phyloP scores from a whole-genome alignment of 192 early-diverging fungal species.

The Coemansia furcata region DNA sequence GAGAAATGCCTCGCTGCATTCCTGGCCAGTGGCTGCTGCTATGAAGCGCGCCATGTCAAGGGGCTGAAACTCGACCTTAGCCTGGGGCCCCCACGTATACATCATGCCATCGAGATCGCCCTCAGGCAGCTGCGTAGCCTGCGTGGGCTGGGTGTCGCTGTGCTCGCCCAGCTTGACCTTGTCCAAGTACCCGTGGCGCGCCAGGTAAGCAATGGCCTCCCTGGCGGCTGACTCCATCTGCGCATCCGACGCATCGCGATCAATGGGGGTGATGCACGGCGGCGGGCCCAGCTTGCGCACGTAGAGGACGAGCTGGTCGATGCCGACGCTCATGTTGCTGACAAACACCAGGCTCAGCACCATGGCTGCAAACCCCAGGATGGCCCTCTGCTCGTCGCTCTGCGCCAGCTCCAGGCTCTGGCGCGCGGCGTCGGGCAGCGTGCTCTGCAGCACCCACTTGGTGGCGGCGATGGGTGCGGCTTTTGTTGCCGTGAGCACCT shows the following conservation, averaged over 20 bases:
- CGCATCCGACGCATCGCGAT: constrained; percentile 13
- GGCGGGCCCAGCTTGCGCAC: constrained; percentile 49
- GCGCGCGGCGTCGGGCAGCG: constrained; percentile 27
- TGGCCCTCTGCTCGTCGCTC: constrained; percentile 10
- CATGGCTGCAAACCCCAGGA: constrained; percentile 34
- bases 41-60: constrained; percentile 51
- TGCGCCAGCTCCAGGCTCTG: constrained; percentile 23
- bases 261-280: constrained; percentile 7
- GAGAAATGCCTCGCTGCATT: constrained; percentile 42
- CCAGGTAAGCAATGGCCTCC: constrained; percentile 27
- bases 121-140: constrained; percentile 25
- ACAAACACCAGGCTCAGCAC: constrained; percentile 52
- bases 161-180: constrained; percentile 7
- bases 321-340: constrained; percentile 44
- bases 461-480: neutral
- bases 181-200: constrained; percentile 32
- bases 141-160: constrained; percentile 34
- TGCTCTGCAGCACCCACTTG: constrained; percentile 48
- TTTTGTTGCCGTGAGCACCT: neutral
- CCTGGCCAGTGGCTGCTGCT: constrained; percentile 32
- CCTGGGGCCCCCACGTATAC: constrained; percentile 47
- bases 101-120: constrained; percentile 17
- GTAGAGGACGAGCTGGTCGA: constrained; percentile 45
- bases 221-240: constrained; percentile 39
- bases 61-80: constrained; percentile 36